Evolutionary conservation across 768 basidiomycete genomes (phyloP).

Genomic region (Lyophyllum semitale): DNA sequence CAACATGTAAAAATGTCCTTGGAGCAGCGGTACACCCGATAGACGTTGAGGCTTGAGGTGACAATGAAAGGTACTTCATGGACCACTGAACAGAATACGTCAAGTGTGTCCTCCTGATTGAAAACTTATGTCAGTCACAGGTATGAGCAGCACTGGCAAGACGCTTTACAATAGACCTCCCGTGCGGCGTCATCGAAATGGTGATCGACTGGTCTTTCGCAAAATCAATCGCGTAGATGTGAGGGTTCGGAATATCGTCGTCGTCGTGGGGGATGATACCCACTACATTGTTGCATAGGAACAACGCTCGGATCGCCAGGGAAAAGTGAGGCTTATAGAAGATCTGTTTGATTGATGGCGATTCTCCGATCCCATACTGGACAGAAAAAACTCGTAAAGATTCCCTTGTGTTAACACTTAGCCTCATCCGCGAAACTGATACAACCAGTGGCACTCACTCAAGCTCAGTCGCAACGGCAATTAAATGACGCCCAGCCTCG

Average conservation of each 20-base stretch:
- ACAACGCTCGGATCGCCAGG: neutral
- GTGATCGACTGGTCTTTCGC: neutral
- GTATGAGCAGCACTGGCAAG: neutral
- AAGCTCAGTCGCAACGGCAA: neutral
- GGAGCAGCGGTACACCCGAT: neutral
- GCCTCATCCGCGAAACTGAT: neutral
- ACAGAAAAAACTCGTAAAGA: slow-evolving; percentile 1
- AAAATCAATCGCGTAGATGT: slow-evolving; percentile 7
- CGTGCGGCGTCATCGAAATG: neutral
- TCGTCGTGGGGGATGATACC: slow-evolving; percentile 1
- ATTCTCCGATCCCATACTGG: neutral
- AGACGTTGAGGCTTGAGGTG: too few species aligned
- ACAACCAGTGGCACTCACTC: neutral
- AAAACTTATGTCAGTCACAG: neutral
- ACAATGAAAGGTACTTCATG: neutral
- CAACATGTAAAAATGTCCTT: neutral
- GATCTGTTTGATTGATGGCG: neutral
- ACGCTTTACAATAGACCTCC: neutral
- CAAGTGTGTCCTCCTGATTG: neutral
- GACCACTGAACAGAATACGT: neutral
- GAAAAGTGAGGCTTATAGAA: neutral
- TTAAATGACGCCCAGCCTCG: slow-evolving; percentile 5
- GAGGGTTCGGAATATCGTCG: neutral
- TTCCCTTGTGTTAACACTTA: neutral
- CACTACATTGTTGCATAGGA: slow-evolving; percentile 6